Base-by-base conservation (phyloP, 257 asterid species). In the Linderniella brevidens region DNA sequence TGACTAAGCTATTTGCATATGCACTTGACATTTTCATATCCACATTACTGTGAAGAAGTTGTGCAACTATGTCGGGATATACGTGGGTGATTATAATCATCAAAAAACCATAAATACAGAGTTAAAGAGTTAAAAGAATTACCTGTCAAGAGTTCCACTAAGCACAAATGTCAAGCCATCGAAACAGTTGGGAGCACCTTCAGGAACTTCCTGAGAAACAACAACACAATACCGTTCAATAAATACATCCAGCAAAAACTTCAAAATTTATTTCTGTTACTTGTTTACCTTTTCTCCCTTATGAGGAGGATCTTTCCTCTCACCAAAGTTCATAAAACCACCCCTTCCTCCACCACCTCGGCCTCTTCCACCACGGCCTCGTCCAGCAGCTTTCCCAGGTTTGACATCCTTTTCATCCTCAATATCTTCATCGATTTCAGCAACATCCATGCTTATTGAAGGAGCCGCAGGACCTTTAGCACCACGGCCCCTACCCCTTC, bases 61-160 rank as follows among this genome's bases (percentile, higher is more conserved):
- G 32, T 25, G 32, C 3, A 25, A 25, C 32, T 25, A 6, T 25
- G 3, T 25, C 6, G 4, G 32, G 32, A 25, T 16, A 29, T 13
- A 17, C 18, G 16, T 29, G 47, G 13, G 48, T 32, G 41, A 50
- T 29, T 44, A 11, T 41, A 48, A 41, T 46, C 45, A 61, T 41
- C 43, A 12, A 9, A 17, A 42, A 17, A 4, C 5, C 48, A 55
- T 39, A 44, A 47, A 44, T 41, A 52, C 54, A 51, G 44, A 58
- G 49, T 32, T 39, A 8, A 16, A 14, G 39, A 42, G 41, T 52
- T 14, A 41, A 13, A 45, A 58, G 20, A 35, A 42, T 50, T 81
- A 90, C 98, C 96, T 90, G 68, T 90, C 98, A 47, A 90, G 94
- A 8, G 98, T 90, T 69, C 98, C 98, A 67, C 94, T 84, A 56